Base-by-base conservation (phyloP, 805 yeast species). In the Barnettozyma populi region DNA sequence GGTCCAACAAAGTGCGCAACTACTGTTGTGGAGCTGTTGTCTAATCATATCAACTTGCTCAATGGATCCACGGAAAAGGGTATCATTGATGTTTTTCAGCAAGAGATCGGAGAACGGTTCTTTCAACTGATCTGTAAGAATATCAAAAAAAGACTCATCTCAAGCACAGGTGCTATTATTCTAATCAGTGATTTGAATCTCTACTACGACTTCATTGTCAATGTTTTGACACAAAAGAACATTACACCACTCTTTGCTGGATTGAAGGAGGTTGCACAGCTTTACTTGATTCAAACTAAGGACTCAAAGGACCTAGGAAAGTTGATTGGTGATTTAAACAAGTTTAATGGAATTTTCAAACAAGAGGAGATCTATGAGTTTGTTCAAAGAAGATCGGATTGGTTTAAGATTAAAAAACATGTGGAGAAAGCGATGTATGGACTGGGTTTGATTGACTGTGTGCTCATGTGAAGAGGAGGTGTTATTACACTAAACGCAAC, bases 401-500 rank as follows among this genome's bases (percentile, higher is more conserved):
- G 99, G 99, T 67, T 76, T 0, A 60, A 69, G 34, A 85, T 92
- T 24, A 84, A 80, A 54, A 72, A 75, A 52, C 86, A 85, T 50
- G 97, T 92, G 9, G 98, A 92, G 65, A 88, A 84, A 63, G 90
- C 88, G n/a, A 86, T 94, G 82, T 94, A 90, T 60, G 98, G 99
- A 0, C 73, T 92, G 46, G 90, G 88, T 16, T 66, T 83, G 25
- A 85, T 80, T 24, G 97, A 90, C 59, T 90, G 97, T 69, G 54
- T 63, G 0, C 69, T 88, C 37, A 68, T 75, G 68, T 83, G 62
- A 66, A n/a, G n/a, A 18, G 9, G 11, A 25, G 9, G 29, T 7
- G 11, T 7, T 6, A 25, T 25, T n/a, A n/a, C n/a, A 25, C 13
- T 7, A 10, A 9, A 25, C 29, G 29, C 11, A 8, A 10, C 13